Conservation (phyloP, 192 early-diverging fungal genomes). For the Jimgerdemannia lactiflua region DNA sequence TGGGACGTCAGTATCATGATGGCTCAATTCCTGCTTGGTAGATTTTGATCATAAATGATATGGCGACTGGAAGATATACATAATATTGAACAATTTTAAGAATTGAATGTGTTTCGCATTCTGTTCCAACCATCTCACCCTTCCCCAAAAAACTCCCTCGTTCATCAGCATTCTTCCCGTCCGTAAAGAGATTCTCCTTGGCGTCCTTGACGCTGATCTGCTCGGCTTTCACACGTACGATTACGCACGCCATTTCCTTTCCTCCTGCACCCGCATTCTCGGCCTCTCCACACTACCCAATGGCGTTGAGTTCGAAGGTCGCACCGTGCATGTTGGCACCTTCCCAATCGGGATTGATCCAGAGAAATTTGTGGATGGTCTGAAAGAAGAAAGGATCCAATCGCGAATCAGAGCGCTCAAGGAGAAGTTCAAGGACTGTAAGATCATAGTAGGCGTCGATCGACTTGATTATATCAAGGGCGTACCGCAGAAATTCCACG, state of each 20-base stretch:
- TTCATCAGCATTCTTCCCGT: constrained; percentile 82
- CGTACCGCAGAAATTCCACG: constrained; percentile 98
- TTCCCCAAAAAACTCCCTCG: background rate
- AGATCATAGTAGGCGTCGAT: constrained; percentile 96
- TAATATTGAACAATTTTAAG: background rate
- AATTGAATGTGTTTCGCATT: background rate
- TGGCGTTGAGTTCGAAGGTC: constrained; percentile 90
- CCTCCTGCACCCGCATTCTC: constrained; percentile 95
- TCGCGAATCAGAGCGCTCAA: constrained; percentile 77
- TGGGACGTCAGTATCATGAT: too few relatives aligned
- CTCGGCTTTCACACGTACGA: constrained; percentile 99
- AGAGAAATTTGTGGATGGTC: constrained; percentile 85
- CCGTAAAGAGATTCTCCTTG: constrained; percentile 87
- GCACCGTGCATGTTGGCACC: constrained; percentile 93
- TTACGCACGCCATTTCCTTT: constrained; percentile 98
- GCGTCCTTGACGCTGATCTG: constrained; percentile 90
- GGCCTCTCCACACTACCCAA: constrained; percentile 93
- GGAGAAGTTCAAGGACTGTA: constrained; percentile 80
- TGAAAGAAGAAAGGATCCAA: constrained; percentile 65
- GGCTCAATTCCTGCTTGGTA: too few relatives aligned
- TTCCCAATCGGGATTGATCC: constrained; percentile 99
- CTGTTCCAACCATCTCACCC: background rate
- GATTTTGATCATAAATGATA: too few relatives aligned
- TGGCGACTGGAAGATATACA: too few relatives aligned
- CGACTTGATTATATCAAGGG: constrained; percentile 99